A percentile compares a stretch with the other conserved stretches of the same genome.
These are phyloP conservation scores for Crithidia bombi DNA, from an alignment of 208 protist genomes.

Conservation along the genomic window DNA sequence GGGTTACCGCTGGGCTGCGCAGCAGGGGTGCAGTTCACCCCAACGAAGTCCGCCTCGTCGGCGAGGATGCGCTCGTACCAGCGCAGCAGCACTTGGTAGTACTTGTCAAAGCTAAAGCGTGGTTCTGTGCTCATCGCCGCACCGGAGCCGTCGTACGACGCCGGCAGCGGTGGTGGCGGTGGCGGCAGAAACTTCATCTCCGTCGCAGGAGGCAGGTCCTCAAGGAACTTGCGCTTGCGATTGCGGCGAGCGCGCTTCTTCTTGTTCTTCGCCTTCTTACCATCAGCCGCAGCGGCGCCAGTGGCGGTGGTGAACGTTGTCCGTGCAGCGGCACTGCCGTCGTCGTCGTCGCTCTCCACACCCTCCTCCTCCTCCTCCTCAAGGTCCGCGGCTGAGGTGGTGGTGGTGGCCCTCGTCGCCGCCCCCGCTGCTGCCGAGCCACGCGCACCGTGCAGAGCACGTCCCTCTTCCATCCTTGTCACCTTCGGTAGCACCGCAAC, in stretches of 20 bases:
- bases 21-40: constrained; percentile 10
- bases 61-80: constrained; percentile 62
- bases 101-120: constrained; percentile 16
- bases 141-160: not conserved
- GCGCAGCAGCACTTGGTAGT: constrained; percentile 34
- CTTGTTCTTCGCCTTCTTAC: constrained; percentile 17
- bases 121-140: not conserved
- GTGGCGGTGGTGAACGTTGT: not conserved
- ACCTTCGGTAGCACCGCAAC: not conserved
- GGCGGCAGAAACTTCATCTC: constrained; percentile 35
- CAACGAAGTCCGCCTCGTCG: constrained; percentile 45
- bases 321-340: not conserved
- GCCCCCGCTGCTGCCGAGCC: not conserved
- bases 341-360: constrained; percentile 4
- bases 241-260: constrained; percentile 32
- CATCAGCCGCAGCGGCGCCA: not conserved
- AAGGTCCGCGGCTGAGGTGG: too few species aligned
- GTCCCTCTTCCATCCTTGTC: too few species aligned
- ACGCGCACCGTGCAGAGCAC: not conserved
- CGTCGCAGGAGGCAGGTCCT: constrained; percentile 21
- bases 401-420: not conserved
- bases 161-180: constrained; percentile 29
- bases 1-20: not conserved
- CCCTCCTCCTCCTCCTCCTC: constrained; percentile 7
- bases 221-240: constrained; percentile 34